A percentile compares a stretch with the other conserved stretches of the same genome.
These are phyloP conservation scores for Blastocystis sp. DNA, from an alignment of 352 stramenopile species.

Conservation along the genomic window DNA sequence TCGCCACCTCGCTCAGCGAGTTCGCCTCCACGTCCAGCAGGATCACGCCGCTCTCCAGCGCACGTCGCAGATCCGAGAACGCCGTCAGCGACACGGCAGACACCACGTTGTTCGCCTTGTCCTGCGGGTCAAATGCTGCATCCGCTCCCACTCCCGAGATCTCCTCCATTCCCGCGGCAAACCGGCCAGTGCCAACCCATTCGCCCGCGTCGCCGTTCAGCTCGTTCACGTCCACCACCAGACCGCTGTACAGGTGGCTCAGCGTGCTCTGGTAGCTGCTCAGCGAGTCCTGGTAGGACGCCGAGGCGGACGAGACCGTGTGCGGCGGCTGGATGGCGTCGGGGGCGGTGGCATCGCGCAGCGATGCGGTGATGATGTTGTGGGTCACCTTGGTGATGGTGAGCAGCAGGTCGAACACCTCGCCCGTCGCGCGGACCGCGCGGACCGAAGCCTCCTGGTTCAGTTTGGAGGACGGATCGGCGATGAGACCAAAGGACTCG, in stretches of 20 bases:
- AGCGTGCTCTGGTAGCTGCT: neutral
- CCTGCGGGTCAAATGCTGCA: neutral
- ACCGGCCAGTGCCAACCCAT: conserved; percentile 54
- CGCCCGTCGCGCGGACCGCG: conserved; percentile 25
- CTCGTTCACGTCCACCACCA: conserved; percentile 67
- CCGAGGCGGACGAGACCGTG: neutral
- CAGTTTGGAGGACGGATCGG: conserved; percentile 82
- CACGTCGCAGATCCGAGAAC: conserved; percentile 64
- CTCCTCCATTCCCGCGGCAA: conserved; percentile 31
- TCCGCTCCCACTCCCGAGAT: neutral
- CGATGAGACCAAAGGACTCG: conserved; percentile 7
- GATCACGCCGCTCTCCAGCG: conserved; percentile 58
- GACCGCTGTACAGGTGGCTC: neutral
- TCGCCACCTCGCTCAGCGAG: conserved; percentile 33
- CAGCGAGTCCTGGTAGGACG: conserved; percentile 32
- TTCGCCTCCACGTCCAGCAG: conserved; percentile 36
- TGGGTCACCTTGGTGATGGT: conserved; percentile 26
- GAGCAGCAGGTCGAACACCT: conserved; percentile 16
- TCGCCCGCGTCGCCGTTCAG: neutral
- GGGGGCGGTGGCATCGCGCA: neutral
- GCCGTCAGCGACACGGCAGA: conserved; percentile 58
- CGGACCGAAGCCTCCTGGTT: conserved; percentile 82
- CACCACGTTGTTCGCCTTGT: neutral
- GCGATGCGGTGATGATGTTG: conserved; percentile 32
- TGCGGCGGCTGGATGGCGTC: neutral